Base-by-base conservation (phyloP, 176 grass and related monocot genomes). In the Cenchrus purpureus region DNA sequence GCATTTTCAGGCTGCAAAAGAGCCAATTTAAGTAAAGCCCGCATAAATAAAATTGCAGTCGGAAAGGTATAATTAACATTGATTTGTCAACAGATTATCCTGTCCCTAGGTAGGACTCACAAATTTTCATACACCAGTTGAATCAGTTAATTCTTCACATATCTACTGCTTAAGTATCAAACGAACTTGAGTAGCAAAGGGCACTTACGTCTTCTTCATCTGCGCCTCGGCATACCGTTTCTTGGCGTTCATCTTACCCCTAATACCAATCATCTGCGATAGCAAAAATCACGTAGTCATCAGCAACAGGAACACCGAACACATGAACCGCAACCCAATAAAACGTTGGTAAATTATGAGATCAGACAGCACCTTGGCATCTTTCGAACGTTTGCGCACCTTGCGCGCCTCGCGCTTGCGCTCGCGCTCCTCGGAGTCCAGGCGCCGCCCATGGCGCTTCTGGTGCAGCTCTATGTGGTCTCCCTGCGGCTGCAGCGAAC, bases 141-240 rank as follows among this genome's bases (percentile, higher is more conserved):
- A 46, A 48, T 72, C 28, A 55, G 52, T 20, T 57, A 57, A 57
- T 29, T 20, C 10, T 40, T 29, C 29, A 59, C 50, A 73, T 14
- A 80, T 62, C 22, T 12, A 51, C n/a, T 52, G 50, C 63, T 40
- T 32, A 34, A 60, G 31, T 3, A 9, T 25, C n/a, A 68, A 59
- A 46, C 16, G 10, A 48, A 66, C 13, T 7, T 11, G 0, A 2
- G 0, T 48, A 74, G 15, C 28, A 52, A 2, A 2, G 34, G 37
- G 13, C 17, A 70, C 90, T 90, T 95, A 97, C 95, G 90, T 97
- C 81, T 84, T 97, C 90, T 97, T 97, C 95, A 97, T 86, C 84
- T 92, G 83, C 12, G 88, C 95, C 92, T 97, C 95, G 17, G 88
- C 84, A 71, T 97, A 97, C 40, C 93, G 89, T 56, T 97, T 94